Evolutionary conservation across 1,284 basidiomycete species (phyloP), one percentile per base, ranked within the genome.

Genomic region (Wallemia ichthyophaga): DNA sequence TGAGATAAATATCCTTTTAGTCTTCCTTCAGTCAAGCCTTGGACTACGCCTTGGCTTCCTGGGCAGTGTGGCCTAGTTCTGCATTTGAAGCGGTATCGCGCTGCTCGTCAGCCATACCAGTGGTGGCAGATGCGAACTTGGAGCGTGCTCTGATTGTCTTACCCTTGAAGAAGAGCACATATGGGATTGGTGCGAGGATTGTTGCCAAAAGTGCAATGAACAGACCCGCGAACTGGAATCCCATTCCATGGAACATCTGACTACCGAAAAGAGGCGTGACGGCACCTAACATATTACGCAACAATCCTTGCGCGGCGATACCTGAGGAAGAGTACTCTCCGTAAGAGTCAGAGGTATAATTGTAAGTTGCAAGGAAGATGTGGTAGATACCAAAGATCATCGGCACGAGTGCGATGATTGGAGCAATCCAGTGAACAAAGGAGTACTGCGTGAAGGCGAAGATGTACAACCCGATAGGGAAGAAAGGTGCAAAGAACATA

Each of bases 381-480:
- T 27, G 24, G 25, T 56, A 56, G 19, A 56, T 56, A 26, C 55
- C 55, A 24, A 56, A 27, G n/a, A 56, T 56, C 25, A 56, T 56
- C 24, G 55, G 55, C n/a, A 56, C 55, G 24, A 56, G 55, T 17
- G 55, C 55, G 55, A 56, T 56, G 3, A 24, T 56, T 23, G 55
- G 55, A 5, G 27, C 55, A 2, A 56, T 56, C 25, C 27, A 56
- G 55, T 56, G 55, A 2, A 56, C 27, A 24, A 11, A 17, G 5
- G 67, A 32, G 63, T 68, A 66, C 25, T 25, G 27, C 3, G 55
- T 56, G 62, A 65, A 67, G 17, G 66, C 68, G 26, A 65, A 56
- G 57, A 65, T 63, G 55, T 67, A 65, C n/a, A 11, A 66, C 64
- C 60, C 69, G 64, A 64, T 68, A 68, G 27, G 68, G 64, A 2